Base-by-base conservation (phyloP, 2,329 filamentous ascomycete genomes). In the Exophiala calicioides region DNA sequence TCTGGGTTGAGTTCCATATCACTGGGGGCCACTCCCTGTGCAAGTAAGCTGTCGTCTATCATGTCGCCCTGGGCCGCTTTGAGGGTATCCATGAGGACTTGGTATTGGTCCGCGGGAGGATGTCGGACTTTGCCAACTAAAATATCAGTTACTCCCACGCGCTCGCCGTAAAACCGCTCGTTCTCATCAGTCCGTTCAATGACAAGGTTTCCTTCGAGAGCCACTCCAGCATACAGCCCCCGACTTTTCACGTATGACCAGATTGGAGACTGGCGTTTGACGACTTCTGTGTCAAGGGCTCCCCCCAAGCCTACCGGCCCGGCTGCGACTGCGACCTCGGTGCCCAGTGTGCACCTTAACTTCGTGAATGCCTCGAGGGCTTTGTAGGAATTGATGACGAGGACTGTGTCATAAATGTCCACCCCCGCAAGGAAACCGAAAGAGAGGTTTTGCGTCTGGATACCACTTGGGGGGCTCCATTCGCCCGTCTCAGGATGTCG, bases 351-450 rank as follows among this genome's bases (percentile, higher is more conserved):
- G 44, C 89, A 82, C 42, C 85, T 80, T 3, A 91, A 73, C 47
- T 83, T 84, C 26, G 87, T 89, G 63, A 96, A 94, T 1, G 86
- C 82, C 57, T 95, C 86, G 35, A 97, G 73, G 5, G 90, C 89
- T 46, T 88, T 79, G 34, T 87, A 81, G 33, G 86, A 90, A 70
- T 95, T 96, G 63, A 96, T 90, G 26, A 96, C 86, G 6, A 96
- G 79, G 10, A 97, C 86, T 62, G 90, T 95, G 66, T 97, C 91
- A 73, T 96, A 97, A 23, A 96, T 90, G 64, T 97, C 91, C 30
- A 95, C 86, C 2, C 90, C 91, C 4, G 90, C 84, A 42, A 95
- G 79, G 62, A 97, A 96, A 26, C 90, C 91, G 24, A 96, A 77
- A 1, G 86, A 89, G 1, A 88, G 82, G 0, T 91, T 95, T 64